Evolutionary conservation across 768 basidiomycete species (phyloP).

Genomic region (Rhizopogon salebrosus): DNA sequence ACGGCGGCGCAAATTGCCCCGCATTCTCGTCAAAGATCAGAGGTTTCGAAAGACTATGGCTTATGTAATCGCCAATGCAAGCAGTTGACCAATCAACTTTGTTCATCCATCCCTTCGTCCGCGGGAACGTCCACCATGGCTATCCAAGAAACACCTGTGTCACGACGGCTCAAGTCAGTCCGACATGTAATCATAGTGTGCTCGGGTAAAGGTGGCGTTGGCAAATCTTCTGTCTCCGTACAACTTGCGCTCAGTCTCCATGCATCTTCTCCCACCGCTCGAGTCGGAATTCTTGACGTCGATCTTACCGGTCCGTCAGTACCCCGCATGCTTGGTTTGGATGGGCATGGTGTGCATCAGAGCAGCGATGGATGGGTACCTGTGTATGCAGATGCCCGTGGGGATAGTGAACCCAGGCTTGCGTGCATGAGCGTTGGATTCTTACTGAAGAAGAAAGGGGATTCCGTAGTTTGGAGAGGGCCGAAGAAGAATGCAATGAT

Average conservation of each 20-base stretch:
- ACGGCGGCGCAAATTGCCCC: neutral
- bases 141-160: conserved; percentile 50
- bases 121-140: conserved; percentile 14
- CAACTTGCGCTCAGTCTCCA: conserved; percentile 89
- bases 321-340: conserved; percentile 91
- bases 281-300: conserved; percentile 88
- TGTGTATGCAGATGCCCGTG: conserved; percentile 74
- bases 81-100: neutral
- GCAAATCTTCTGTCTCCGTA: conserved; percentile 93
- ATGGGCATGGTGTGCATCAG: conserved; percentile 84
- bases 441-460: conserved; percentile 81
- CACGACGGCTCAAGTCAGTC: conserved; percentile 65
- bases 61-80: neutral
- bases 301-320: conserved; percentile 94
- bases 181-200: conserved; percentile 89
- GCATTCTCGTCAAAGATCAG: neutral
- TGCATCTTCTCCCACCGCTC: conserved; percentile 55
- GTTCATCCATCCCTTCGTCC: neutral
- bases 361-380: conserved; percentile 97
- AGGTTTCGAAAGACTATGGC: no score
- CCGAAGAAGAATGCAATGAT: conserved; percentile 99
- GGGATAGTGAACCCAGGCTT: conserved; percentile 58
- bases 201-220: conserved; percentile 97
- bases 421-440: conserved; percentile 98
- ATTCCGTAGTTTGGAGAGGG: conserved; percentile 96